Conservation (phyloP, 2,329 filamentous ascomycete genomes). For the Aspergillaceae sp. region DNA sequence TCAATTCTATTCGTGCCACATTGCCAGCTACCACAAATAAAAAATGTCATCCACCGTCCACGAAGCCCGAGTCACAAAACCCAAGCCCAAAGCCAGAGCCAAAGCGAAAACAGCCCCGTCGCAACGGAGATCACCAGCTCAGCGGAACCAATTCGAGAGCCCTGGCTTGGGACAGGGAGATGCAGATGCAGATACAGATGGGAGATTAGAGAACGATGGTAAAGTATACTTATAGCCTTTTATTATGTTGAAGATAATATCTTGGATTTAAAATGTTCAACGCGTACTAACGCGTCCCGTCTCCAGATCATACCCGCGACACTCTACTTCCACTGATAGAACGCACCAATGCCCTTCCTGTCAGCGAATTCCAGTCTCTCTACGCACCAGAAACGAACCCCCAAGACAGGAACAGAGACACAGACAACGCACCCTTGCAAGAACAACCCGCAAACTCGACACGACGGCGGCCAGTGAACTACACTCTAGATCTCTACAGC, state of each 20-base stretch:
- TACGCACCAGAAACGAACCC: conserved; percentile 18
- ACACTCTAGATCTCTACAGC: conserved; percentile 23
- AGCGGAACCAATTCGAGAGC: background rate
- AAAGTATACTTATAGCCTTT: background rate
- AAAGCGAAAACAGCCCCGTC: conserved; percentile 6
- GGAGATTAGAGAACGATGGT: too few relatives aligned
- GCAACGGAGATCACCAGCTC: background rate
- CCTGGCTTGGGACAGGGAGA: background rate
- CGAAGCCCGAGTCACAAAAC: conserved; percentile 18
- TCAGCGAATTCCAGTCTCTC: conserved; percentile 29
- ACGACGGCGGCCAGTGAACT: background rate
- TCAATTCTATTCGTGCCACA: too few relatives aligned
- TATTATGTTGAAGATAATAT: background rate
- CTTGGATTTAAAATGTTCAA: background rate
- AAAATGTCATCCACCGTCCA: conserved; percentile 13
- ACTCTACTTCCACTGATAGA: conserved; percentile 28
- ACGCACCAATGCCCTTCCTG: conserved; percentile 32
- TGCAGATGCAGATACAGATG: background rate
- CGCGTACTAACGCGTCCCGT: conserved; percentile 8
- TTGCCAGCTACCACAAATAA: too few relatives aligned
- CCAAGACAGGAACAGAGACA: conserved; percentile 1
- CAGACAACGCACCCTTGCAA: too few relatives aligned
- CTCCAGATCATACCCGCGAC: conserved; percentile 1
- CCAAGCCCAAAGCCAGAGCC: conserved; percentile 11
- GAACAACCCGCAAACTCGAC: too few relatives aligned